These are phyloP conservation scores for Pseudopyricularia javanii DNA, from an alignment of 2,329 filamentous ascomycete species.

Conservation along the genomic window DNA sequence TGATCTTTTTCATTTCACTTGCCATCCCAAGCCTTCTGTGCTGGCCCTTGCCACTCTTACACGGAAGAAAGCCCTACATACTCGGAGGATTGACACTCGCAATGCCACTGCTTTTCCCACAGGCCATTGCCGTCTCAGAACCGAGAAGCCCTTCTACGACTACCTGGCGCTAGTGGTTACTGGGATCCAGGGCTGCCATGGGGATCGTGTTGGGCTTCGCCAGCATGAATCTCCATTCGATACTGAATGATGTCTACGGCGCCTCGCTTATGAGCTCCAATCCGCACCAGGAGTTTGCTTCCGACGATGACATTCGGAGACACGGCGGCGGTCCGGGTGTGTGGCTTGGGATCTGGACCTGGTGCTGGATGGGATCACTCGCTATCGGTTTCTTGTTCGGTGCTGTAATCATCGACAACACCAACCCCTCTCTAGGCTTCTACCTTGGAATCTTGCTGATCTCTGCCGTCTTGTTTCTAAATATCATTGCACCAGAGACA, in stretches of 20 bases:
- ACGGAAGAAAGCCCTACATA: conserved; percentile 69
- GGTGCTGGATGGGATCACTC: conserved; percentile 63
- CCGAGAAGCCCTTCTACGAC: conserved; percentile 42
- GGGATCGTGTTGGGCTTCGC: conserved; percentile 61
- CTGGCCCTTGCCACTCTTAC: conserved; percentile 64
- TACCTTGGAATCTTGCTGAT: conserved; percentile 60
- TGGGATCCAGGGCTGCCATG: conserved; percentile 52
- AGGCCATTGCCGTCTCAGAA: conserved; percentile 52
- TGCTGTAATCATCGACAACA: conserved; percentile 51
- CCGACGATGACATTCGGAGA: conserved; percentile 54
- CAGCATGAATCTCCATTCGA: conserved; percentile 64
- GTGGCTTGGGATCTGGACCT: conserved; percentile 72
- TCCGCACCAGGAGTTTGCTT: conserved; percentile 61
- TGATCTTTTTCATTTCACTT: conserved; percentile 58
- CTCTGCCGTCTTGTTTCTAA: conserved; percentile 52
- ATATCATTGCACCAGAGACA: conserved; percentile 61
- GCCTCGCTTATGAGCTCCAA: conserved; percentile 60
- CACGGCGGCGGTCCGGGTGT: conserved; percentile 68
- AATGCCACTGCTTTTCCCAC: conserved; percentile 63
- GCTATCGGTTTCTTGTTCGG: conserved; percentile 62
- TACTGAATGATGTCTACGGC: conserved; percentile 63
- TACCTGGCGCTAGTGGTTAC: conserved; percentile 46
- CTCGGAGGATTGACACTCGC: conserved; percentile 54
- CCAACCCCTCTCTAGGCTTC: conserved; percentile 62
- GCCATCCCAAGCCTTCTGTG: conserved; percentile 57